Base-by-base conservation (phyloP, 352 stramenopile genomes). In the Pythium brachiatum region DNA sequence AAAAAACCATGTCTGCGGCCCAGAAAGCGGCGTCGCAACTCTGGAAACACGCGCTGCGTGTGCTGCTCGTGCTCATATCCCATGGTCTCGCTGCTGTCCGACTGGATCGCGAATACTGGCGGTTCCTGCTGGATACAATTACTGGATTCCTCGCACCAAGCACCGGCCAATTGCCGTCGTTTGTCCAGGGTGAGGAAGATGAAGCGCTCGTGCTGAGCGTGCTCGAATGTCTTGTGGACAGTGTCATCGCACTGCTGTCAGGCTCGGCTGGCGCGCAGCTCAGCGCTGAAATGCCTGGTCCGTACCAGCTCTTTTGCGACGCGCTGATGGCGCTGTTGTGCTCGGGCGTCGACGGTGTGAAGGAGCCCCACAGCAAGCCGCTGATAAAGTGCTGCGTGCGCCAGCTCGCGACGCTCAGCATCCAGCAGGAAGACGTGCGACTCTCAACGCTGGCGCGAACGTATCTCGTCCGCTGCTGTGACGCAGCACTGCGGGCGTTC, bases 41-140 rank as follows among this genome's bases (percentile, higher is more conserved):
- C 38, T 95, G 86, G 86, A 92, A 90, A 44, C 74, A 92, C 25
- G 86, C 86, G 11, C 59, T 94, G 26, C 76, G 75, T 8, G 81
- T 91, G 11, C 69, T 95, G 18, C 58, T 91, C 23, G 82, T 89
- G 21, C 60, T 95, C 3, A 88, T 89, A 7, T 89, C 81, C 2
- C 83, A 86, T 18, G 86, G 83, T 0, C 61, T 95, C 11, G 67
- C 74, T 6, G 78, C 82, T 3, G 79, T 90, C 8, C 69, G 65
- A 3, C 50, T 91, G 2, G 64, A 78, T 1, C 68, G 84, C 29
- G 65, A 70, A 18, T 84, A 68, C 36, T 90, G 81, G 76, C 72
- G 72, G 23, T 64, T 72, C 5, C 64, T 95, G 43, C 56, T 95
- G 2, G 76, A 79, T 31, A 89, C 82, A 6, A 86, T 95, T 59